Percentiles rank a stretch among this genome's conserved stretches.
Conservation (phyloP, 139 green algal species). For the Coccomyxa sp. region DNA sequence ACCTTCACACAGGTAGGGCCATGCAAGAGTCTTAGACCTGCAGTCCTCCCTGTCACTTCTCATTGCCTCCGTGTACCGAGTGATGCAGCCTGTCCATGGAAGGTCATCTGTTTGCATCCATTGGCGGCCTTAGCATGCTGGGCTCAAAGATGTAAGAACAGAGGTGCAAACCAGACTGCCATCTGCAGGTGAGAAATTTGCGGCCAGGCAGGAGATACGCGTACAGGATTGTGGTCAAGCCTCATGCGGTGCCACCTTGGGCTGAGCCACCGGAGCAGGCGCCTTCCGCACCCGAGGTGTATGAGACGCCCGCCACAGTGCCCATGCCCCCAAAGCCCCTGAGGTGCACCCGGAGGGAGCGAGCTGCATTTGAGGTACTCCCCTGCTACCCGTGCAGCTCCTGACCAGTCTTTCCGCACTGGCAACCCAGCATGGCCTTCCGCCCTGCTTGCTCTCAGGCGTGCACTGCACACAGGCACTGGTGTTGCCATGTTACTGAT, state of each 20-base stretch:
- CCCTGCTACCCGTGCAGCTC: too few relatives aligned
- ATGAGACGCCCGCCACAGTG: conserved; percentile 43
- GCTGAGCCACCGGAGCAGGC: not conserved
- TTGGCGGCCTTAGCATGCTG: too few relatives aligned
- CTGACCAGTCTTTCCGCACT: too few relatives aligned
- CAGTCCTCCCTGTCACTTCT: not conserved
- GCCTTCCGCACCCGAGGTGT: conserved; percentile 23
- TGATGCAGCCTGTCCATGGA: too few relatives aligned
- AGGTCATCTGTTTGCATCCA: too few relatives aligned
- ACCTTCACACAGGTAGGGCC: not conserved
- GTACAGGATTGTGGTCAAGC: conserved; percentile 23
- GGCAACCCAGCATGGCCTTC: too few relatives aligned
- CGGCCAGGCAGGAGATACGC: conserved; percentile 48
- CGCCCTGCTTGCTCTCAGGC: too few relatives aligned
- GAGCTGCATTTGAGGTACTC: conserved; percentile 41
- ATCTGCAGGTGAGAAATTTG: conserved; percentile 40
- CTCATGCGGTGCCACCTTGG: conserved; percentile 5
- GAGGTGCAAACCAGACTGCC: not conserved
- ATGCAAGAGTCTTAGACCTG: not conserved
- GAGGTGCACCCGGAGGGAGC: conserved; percentile 27
- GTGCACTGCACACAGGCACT: too few relatives aligned
- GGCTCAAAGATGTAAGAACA: too few relatives aligned
- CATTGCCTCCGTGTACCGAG: too few relatives aligned
- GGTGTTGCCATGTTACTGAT: too few relatives aligned
- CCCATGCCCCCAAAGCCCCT: conserved; percentile 30